phyloP scores from a whole-genome alignment of 495 filamentous ascomycete species.

The Symbiotaphrina buchneri region DNA sequence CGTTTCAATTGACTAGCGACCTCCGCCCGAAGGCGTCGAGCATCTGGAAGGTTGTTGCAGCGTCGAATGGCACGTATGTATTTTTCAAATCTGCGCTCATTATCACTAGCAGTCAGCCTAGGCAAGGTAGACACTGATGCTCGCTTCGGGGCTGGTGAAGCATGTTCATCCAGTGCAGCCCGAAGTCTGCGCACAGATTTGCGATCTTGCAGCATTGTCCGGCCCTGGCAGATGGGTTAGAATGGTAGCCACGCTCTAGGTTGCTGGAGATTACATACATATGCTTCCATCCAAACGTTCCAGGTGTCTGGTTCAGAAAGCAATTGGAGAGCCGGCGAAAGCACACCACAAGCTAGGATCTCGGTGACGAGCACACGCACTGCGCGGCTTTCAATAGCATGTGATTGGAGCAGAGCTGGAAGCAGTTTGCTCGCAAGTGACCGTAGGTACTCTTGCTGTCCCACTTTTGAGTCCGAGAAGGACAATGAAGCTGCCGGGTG shows the following conservation, averaged over 20 bases:
- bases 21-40: conserved; percentile 74
- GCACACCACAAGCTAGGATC: conserved; percentile 56
- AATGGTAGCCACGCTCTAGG: conserved; percentile 1
- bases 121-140: conserved; percentile 41
- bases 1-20: conserved; percentile 81
- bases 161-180: conserved; percentile 86
- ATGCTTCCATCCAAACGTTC: conserved; percentile 88
- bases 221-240: conserved; percentile 24
- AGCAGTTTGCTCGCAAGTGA: conserved; percentile 43
- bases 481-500: conserved; percentile 73
- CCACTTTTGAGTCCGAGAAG: conserved; percentile 55
- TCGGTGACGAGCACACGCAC: conserved; percentile 67
- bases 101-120: conserved; percentile 42
- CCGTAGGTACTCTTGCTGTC: conserved; percentile 75
- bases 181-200: conserved; percentile 88
- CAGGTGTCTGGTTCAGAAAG: conserved; percentile 83
- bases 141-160: conserved; percentile 54
- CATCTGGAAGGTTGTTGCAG: conserved; percentile 83
- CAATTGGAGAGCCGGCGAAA: conserved; percentile 46
- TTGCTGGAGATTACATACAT: conserved; percentile 21
- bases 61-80: conserved; percentile 81
- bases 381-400: conserved; percentile 51
- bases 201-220: conserved; percentile 76
- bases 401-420: conserved; percentile 51
- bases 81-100: conserved; percentile 79